Evolutionary conservation across 441 rosid genomes (phyloP).

Genomic region (Croton setiger): DNA sequence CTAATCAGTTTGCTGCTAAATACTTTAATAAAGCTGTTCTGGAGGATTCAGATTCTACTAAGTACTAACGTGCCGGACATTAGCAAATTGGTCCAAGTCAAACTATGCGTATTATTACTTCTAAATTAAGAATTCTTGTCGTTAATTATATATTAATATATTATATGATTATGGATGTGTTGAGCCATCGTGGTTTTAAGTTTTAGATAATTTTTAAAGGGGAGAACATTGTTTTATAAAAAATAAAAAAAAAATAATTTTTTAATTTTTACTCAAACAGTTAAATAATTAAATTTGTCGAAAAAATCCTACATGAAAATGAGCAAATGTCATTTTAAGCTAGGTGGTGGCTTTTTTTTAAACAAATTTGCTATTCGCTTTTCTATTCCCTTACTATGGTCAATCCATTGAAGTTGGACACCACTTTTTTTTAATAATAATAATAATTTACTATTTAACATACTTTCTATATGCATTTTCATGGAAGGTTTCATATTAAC

Average conservation of each 20-base stretch:
- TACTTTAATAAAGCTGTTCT: not conserved
- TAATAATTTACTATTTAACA: too few relatives aligned
- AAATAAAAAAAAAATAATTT: too few relatives aligned
- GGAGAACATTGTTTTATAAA: too few relatives aligned
- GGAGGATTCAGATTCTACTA: conserved; percentile 12
- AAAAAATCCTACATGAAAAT: too few relatives aligned
- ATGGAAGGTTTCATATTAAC: not conserved
- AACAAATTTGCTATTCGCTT: not conserved
- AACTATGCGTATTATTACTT: not conserved
- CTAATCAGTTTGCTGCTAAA: not conserved
- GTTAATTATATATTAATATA: too few relatives aligned
- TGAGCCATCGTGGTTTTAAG: too few relatives aligned
- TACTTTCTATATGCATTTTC: not conserved
- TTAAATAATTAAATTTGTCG: too few relatives aligned
- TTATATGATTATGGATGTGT: too few relatives aligned
- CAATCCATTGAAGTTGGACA: not conserved
- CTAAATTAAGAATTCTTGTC: not conserved
- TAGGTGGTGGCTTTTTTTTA: not conserved
- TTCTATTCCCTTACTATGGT: not conserved
- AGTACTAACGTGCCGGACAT: conserved; percentile 12
- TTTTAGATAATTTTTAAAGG: too few relatives aligned
- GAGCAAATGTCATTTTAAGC: not conserved
- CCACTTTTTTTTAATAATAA: not conserved
- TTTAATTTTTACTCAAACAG: too few relatives aligned
- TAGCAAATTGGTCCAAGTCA: conserved; percentile 8